Conservation (phyloP, 768 basidiomycete genomes). For the Serendipita vermifera region DNA sequence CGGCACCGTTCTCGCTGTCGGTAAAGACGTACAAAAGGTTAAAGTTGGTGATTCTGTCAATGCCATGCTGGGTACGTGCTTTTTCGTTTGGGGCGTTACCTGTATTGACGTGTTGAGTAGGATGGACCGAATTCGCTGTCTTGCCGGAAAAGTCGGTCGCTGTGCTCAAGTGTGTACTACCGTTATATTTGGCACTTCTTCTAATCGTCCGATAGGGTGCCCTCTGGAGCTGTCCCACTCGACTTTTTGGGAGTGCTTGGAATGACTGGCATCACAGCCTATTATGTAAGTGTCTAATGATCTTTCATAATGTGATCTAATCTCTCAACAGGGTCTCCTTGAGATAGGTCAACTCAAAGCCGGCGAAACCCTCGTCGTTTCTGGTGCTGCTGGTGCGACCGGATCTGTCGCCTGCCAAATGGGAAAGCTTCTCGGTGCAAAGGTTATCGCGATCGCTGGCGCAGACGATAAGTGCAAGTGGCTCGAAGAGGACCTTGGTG, state of each 20-base stretch:
- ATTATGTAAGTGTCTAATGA: constrained; percentile 45
- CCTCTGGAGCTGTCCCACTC: constrained; percentile 47
- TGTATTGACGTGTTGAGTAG: constrained; percentile 25
- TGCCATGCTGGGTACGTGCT: constrained; percentile 43
- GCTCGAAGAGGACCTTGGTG: constrained; percentile 73
- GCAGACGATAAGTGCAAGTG: constrained; percentile 70
- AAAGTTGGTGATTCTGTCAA: constrained; percentile 56
- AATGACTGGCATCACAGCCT: constrained; percentile 67
- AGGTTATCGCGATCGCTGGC: constrained; percentile 82
- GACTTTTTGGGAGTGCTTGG: constrained; percentile 81
- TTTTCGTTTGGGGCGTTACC: background rate
- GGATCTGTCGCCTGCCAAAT: constrained; percentile 77
- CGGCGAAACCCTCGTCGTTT: constrained; percentile 75
- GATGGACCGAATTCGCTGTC: constrained; percentile 67
- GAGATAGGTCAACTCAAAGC: constrained; percentile 69
- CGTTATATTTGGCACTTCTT: background rate
- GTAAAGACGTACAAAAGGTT: constrained; percentile 42
- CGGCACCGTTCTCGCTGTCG: constrained; percentile 42
- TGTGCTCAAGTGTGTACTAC: constrained; percentile 40
- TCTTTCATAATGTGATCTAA: background rate
- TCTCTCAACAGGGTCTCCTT: constrained; percentile 53
- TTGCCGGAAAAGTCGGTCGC: constrained; percentile 39
- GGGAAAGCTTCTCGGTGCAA: constrained; percentile 64
- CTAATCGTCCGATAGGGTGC: constrained; percentile 29
- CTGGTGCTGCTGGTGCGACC: constrained; percentile 85